These are phyloP conservation scores for Avena atlantica DNA, from an alignment of 176 grass and related monocot species.

Conservation along the genomic window DNA sequence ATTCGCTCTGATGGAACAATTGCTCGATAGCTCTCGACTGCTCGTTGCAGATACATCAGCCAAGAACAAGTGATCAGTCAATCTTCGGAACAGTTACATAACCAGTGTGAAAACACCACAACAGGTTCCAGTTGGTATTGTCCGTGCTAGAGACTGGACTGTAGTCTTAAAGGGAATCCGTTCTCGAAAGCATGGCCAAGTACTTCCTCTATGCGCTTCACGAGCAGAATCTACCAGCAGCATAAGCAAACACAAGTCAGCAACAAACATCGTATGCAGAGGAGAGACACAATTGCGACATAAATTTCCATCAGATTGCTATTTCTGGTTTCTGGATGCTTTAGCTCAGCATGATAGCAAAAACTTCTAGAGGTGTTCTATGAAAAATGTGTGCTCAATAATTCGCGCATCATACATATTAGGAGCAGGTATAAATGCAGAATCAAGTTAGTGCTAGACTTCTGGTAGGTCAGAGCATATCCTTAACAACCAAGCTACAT, in stretches of 20 bases:
- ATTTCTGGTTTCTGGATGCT: background rate
- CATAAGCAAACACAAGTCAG: conserved; percentile 36
- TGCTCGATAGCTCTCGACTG: background rate
- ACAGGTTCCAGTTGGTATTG: background rate
- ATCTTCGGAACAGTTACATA: conserved; percentile 33
- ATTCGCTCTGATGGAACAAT: background rate
- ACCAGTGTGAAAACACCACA: conserved; percentile 29
- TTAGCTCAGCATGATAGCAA: background rate
- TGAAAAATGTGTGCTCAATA: background rate
- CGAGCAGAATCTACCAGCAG: conserved; percentile 73
- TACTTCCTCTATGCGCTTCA: conserved; percentile 95
- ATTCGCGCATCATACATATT: background rate
- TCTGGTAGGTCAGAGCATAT: conserved; percentile 6
- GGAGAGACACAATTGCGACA: background rate
- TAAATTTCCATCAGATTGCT: background rate
- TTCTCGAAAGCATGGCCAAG: conserved; percentile 92
- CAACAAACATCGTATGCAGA: background rate
- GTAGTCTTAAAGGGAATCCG: conserved; percentile 64
- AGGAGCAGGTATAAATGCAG: background rate
- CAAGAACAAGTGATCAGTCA: conserved; percentile 5
- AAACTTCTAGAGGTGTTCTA: background rate
- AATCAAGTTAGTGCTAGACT: background rate
- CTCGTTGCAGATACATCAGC: background rate
- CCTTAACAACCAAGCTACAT: background rate
- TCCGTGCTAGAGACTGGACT: conserved; percentile 69